These are phyloP conservation scores for Megacollybia marginata DNA, from an alignment of 768 basidiomycete genomes.

Conservation along the genomic window DNA sequence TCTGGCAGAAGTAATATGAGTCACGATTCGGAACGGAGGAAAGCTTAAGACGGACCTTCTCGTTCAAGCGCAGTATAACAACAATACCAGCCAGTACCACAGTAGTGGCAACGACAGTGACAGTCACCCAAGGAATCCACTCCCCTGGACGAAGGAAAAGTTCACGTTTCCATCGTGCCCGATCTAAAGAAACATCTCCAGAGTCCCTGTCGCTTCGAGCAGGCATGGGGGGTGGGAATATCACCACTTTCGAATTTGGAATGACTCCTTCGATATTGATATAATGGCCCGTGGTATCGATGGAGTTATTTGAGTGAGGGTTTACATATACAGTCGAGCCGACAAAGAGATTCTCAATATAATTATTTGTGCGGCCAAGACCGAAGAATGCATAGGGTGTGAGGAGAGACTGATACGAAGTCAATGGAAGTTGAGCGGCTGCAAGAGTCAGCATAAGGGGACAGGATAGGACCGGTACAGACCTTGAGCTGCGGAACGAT, in stretches of 20 bases:
- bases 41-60: slow-evolving; percentile 58
- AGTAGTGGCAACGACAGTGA: slow-evolving; percentile 73
- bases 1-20: slow-evolving; percentile 34
- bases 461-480: slow-evolving; percentile 6
- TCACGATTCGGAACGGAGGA: not conserved
- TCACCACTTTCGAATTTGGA: slow-evolving; percentile 95
- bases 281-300: slow-evolving; percentile 47
- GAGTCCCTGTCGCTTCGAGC: slow-evolving; percentile 30
- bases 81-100: slow-evolving; percentile 74
- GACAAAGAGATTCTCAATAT: slow-evolving; percentile 97
- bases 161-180: slow-evolving; percentile 67
- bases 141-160: slow-evolving; percentile 90
- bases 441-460: slow-evolving; percentile 3
- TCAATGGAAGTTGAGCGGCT: slow-evolving; percentile 93
- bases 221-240: slow-evolving; percentile 55
- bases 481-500: slow-evolving; percentile 88
- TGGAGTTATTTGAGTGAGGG: not conserved
- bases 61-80: slow-evolving; percentile 80
- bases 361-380: slow-evolving; percentile 96
- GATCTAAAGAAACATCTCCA: slow-evolving; percentile 8
- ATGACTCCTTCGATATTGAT: slow-evolving; percentile 97
- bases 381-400: slow-evolving; percentile 96
- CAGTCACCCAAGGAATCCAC: slow-evolving; percentile 97
- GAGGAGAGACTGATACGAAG: slow-evolving; percentile 83
- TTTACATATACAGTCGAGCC: slow-evolving; percentile 70